Evolutionary conservation across 345 rosid genomes (phyloP).

Genomic region (Anastatica hierochuntica): DNA sequence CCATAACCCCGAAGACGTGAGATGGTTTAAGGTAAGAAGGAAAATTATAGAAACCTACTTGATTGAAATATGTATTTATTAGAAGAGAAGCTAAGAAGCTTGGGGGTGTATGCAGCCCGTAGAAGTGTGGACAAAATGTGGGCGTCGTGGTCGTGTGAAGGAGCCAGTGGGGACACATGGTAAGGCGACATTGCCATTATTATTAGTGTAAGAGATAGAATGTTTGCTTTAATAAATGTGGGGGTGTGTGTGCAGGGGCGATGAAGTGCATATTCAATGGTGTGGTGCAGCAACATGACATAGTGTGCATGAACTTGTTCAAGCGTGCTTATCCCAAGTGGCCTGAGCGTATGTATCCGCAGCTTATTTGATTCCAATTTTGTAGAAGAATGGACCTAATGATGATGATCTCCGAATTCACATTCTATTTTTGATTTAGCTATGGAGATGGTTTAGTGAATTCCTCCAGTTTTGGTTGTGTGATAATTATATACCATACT

Average conservation of each 20-base stretch:
- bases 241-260: conserved; percentile 40
- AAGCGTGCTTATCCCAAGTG: conserved; percentile 90
- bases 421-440: too few relatives aligned
- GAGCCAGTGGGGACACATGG: conserved; percentile 97
- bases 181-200: conserved; percentile 23
- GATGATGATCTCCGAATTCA: too few relatives aligned
- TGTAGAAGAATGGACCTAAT: too few relatives aligned
- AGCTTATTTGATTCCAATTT: conserved; percentile 7
- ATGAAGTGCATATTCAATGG: conserved; percentile 89
- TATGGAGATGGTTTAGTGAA: too few relatives aligned
- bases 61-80: too few relatives aligned
- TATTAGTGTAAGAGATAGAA: not conserved
- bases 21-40: conserved; percentile 78
- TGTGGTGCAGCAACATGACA: conserved; percentile 74
- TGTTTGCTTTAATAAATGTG: not conserved
- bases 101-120: conserved; percentile 76
- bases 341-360: conserved; percentile 66
- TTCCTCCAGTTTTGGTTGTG: too few relatives aligned
- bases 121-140: conserved; percentile 79
- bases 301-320: conserved; percentile 81
- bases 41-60: too few relatives aligned
- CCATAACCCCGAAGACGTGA: conserved; percentile 90
- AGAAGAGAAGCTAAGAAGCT: too few relatives aligned
- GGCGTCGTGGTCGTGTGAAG: conserved; percentile 81
- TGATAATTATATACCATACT: too few relatives aligned